A percentile compares a stretch with the other conserved stretches of the same genome.
These are phyloP conservation scores for Lactarius trivialis DNA, from an alignment of 768 basidiomycete genomes.

Conservation along the genomic window DNA sequence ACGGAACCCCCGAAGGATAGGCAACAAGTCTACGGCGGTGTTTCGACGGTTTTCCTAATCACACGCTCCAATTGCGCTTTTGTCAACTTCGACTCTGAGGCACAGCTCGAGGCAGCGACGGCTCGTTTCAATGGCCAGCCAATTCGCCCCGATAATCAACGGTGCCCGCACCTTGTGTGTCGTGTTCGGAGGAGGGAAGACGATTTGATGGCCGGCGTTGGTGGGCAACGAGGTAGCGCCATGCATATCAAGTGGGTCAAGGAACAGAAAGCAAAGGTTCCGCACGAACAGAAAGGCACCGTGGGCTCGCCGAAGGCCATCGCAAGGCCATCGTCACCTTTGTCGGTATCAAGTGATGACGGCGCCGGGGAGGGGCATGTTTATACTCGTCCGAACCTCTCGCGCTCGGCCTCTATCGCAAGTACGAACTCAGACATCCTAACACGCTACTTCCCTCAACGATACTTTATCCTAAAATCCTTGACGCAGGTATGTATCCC, in stretches of 20 bases:
- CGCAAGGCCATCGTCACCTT: slow-evolving; percentile 23
- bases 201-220: slow-evolving; percentile 84
- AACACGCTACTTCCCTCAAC: slow-evolving; percentile 65
- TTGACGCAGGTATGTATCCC: slow-evolving; percentile 55
- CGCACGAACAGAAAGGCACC: slow-evolving; percentile 18
- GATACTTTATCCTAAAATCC: slow-evolving; percentile 93
- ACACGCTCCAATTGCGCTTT: slow-evolving; percentile 94
- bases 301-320: slow-evolving; percentile 18
- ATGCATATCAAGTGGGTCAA: slow-evolving; percentile 81
- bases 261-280: slow-evolving; percentile 43
- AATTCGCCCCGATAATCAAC: slow-evolving; percentile 61
- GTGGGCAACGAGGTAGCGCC: slow-evolving; percentile 80
- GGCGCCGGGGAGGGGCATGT: slow-evolving; percentile 23
- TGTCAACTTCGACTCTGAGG: slow-evolving; percentile 72
- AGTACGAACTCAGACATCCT: slow-evolving; percentile 85
- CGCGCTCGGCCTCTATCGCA: slow-evolving; percentile 63
- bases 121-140: slow-evolving; percentile 62
- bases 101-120: slow-evolving; percentile 60
- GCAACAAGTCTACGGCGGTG: slow-evolving; percentile 39
- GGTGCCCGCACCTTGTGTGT: slow-evolving; percentile 77
- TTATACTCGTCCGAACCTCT: slow-evolving; percentile 44
- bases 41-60: slow-evolving; percentile 86
- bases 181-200: slow-evolving; percentile 75
- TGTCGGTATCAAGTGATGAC: slow-evolving; percentile 39
- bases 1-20: slow-evolving; percentile 13